Evolutionary conservation across 2,329 filamentous ascomycete genomes (phyloP).

Genomic region (Lasiodiplodia citricola): DNA sequence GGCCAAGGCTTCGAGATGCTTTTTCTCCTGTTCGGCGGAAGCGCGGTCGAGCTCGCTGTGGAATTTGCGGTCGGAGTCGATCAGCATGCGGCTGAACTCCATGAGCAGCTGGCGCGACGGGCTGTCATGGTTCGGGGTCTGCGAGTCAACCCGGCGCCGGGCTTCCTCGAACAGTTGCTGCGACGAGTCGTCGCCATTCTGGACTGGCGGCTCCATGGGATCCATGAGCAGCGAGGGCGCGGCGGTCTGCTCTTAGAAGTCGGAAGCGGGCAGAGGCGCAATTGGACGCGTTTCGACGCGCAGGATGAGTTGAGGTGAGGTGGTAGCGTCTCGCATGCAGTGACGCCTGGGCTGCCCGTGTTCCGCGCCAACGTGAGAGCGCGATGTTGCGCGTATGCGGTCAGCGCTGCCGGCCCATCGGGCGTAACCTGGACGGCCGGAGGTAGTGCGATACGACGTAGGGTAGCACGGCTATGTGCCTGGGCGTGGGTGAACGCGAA

Average conservation of each 20-base stretch:
- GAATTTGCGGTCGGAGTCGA: slow-evolving; percentile 52
- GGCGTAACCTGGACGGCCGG: slow-evolving; percentile 2
- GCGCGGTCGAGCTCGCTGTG: slow-evolving; percentile 67
- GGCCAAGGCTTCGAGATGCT: slow-evolving; percentile 69
- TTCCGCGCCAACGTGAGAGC: slow-evolving; percentile 6
- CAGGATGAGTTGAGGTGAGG: neutral
- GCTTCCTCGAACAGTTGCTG: slow-evolving; percentile 19
- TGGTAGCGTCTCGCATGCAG: slow-evolving; percentile 21
- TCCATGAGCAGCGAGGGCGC: slow-evolving; percentile 3
- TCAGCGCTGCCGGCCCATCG: slow-evolving; percentile 18
- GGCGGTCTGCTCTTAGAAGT: neutral
- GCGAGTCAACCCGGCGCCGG: slow-evolving; percentile 10
- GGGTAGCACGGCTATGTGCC: slow-evolving; percentile 10
- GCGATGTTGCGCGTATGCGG: slow-evolving; percentile 21
- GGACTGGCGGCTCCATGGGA: neutral
- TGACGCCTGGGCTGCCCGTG: slow-evolving; percentile 20
- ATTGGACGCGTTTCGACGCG: slow-evolving; percentile 25
- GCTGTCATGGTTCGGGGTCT: slow-evolving; percentile 34
- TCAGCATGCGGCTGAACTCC: slow-evolving; percentile 51
- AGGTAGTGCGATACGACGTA: slow-evolving; percentile 1
- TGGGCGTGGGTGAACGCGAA: slow-evolving; percentile 20
- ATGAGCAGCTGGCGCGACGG: slow-evolving; percentile 42
- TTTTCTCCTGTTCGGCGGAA: slow-evolving; percentile 65
- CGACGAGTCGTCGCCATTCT: slow-evolving; percentile 23
- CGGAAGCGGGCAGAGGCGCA: slow-evolving; percentile 4